Percentiles rank a stretch among this genome's conserved stretches.
Conservation (phyloP, 1,284 basidiomycete genomes). For the Inonotus hispidus region DNA sequence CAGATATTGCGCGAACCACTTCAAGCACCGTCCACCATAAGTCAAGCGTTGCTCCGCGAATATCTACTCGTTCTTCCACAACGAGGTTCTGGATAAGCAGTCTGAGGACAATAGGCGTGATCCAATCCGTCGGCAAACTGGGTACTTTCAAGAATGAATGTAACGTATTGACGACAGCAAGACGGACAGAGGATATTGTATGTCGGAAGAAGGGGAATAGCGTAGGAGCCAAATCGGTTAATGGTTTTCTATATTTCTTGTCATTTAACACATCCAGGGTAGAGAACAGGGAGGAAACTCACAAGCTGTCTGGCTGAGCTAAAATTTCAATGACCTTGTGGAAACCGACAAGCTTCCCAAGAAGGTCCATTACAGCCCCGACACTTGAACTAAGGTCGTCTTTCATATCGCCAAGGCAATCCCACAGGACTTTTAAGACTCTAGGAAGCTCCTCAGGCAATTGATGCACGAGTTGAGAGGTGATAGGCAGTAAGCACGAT, state of each 20-base stretch:
- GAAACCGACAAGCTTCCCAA: slow-evolving; percentile 80
- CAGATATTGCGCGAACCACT: slow-evolving; percentile 42
- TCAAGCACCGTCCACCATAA: slow-evolving; percentile 76
- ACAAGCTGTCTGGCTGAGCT: slow-evolving; percentile 63
- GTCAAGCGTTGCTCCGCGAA: slow-evolving; percentile 73
- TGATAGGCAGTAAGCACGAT: slow-evolving; percentile 84
- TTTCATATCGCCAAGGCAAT: slow-evolving; percentile 87
- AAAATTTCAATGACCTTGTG: slow-evolving; percentile 77
- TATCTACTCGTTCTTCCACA: slow-evolving; percentile 85
- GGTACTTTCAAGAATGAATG: slow-evolving; percentile 80
- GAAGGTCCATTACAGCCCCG: slow-evolving; percentile 94
- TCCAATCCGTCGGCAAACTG: slow-evolving; percentile 79
- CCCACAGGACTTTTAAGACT: slow-evolving; percentile 86
- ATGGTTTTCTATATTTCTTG: slow-evolving; percentile 51
- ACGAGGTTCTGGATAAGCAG: slow-evolving; percentile 94
- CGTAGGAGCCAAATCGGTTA: slow-evolving; percentile 78
- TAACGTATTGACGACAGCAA: slow-evolving; percentile 89
- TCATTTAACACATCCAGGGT: slow-evolving; percentile 5
- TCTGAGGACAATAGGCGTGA: slow-evolving; percentile 71
- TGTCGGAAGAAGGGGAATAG: slow-evolving; percentile 98
- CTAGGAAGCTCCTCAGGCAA: slow-evolving; percentile 69
- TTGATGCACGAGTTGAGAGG: slow-evolving; percentile 71
- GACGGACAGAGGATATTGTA: slow-evolving; percentile 90
- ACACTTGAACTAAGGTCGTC: slow-evolving; percentile 97
- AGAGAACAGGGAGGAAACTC: slow-evolving; percentile 29